Evolutionary conservation across 257 asterid species (phyloP).

Genomic region (Knoxia roxburghii): DNA sequence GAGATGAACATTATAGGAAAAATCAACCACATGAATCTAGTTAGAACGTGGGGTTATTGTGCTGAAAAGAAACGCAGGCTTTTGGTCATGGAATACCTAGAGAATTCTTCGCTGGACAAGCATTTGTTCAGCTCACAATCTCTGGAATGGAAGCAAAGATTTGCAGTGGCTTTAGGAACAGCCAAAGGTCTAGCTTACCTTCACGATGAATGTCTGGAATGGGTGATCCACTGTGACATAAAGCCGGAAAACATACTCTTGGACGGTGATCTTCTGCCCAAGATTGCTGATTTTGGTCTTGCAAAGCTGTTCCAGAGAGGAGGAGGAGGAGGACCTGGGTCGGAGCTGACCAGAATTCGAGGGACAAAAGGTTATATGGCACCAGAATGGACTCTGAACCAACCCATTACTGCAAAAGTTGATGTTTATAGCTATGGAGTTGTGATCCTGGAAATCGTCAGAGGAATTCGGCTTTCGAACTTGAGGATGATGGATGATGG

Average conservation of each 20-base stretch:
- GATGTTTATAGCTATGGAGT: slow-evolving; percentile 41
- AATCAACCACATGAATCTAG: slow-evolving; percentile 35
- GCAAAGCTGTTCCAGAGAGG: slow-evolving; percentile 34
- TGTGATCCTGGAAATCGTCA: slow-evolving; percentile 35
- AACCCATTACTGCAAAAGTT: slow-evolving; percentile 37
- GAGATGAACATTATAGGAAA: slow-evolving; percentile 31
- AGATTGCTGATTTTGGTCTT: slow-evolving; percentile 44
- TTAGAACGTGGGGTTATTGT: slow-evolving; percentile 45
- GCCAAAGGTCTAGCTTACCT: slow-evolving; percentile 38
- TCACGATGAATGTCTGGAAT: slow-evolving; percentile 42
- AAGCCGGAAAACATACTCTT: slow-evolving; percentile 39
- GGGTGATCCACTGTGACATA: slow-evolving; percentile 45
- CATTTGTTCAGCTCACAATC: slow-evolving; percentile 16
- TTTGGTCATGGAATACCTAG: slow-evolving; percentile 28
- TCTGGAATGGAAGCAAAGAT: slow-evolving; percentile 34
- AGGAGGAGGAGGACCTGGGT: slow-evolving; percentile 19
- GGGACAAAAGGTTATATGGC: slow-evolving; percentile 45
- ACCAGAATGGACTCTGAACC: slow-evolving; percentile 39
- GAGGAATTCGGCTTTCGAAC: slow-evolving; percentile 44
- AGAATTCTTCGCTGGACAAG: slow-evolving; percentile 31
- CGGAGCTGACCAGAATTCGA: slow-evolving; percentile 24
- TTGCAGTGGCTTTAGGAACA: slow-evolving; percentile 30
- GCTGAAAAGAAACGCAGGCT: slow-evolving; percentile 29
- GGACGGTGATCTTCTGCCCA: slow-evolving; percentile 23
- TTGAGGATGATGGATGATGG: slow-evolving; percentile 40